Evolutionary conservation across 2,329 filamentous ascomycete species (phyloP), one percentile per base, ranked within the genome.

Genomic region (Botrytis byssoidea): DNA sequence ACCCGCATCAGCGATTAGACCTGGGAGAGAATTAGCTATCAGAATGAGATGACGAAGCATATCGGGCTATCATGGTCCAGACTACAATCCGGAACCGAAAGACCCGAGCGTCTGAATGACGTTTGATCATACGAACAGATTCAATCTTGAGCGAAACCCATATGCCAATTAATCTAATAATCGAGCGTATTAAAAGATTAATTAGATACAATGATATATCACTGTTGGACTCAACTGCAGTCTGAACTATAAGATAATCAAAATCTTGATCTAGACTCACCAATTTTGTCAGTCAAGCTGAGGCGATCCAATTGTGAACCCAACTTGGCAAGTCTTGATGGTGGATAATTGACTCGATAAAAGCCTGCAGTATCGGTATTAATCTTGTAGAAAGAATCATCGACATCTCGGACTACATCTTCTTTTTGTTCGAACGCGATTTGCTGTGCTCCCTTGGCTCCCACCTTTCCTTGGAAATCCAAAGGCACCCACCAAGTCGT

Each of bases 401-500:
- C 89, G 73, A 97, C 85, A 74, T 92, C 91, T 67, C 88, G 86
- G 73, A 98, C 88, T 20, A 90, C 94, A 72, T 94, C 91, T 78
- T 93, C 88, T 84, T 93, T 98, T 73, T 88, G 85, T 0, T 90
- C 92, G 63, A 99, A 85, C 70, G 93, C 91, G 55, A 91, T 85
- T 32, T 88, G 85, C 74, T 91, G 85, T 71, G 92, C 85, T 12
- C 88, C 89, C 48, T 89, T 84, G 46, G 90, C 85, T 35, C 91
- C 87, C 55, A 87, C 85, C 79, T 93, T 93, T 71, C 93, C 92
- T 82, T 94, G 92, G 42, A 99, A 86, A 22, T 92, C 92, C 46
- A 99, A 88, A 25, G 96, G 96, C 74, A 98, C 89, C 95, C 96
- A 99, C 96, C 96, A 99, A 32, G 90, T 91, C 4, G 95, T 98